Conservation (phyloP, 73 alveolate species). For the Uronychia binucleata region DNA sequence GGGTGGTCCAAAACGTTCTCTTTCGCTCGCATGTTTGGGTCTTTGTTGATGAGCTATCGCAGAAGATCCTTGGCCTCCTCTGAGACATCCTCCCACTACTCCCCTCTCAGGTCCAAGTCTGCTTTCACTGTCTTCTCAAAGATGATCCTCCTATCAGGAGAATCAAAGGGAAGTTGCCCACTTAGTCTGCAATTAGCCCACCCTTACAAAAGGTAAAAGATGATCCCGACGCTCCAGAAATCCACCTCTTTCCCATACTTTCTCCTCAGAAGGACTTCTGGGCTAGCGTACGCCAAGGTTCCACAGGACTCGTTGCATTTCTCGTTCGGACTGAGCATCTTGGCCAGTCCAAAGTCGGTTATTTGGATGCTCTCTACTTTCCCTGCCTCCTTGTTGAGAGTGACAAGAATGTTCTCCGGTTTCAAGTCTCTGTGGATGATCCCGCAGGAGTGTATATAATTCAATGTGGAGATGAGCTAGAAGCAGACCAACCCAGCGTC, state of each 20-base stretch:
- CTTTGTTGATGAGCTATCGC: not conserved
- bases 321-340: constrained; percentile 68
- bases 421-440: constrained; percentile 79
- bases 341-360: constrained; percentile 82
- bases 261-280: constrained; percentile 40
- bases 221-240: constrained; percentile 76
- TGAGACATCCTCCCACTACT: not conserved
- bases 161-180: not conserved
- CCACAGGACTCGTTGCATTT: constrained; percentile 68
- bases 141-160: not conserved
- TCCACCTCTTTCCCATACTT: constrained; percentile 72
- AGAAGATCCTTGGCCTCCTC: not conserved
- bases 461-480: constrained; percentile 60
- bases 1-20: not conserved
- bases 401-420: constrained; percentile 83
- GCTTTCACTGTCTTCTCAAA: not conserved
- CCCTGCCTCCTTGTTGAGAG: constrained; percentile 11
- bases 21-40: not conserved
- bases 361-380: constrained; percentile 24
- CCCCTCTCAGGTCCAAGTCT: not conserved
- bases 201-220: constrained; percentile 1
- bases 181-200: not conserved
- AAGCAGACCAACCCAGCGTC: constrained; percentile 66
- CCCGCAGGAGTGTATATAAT: constrained; percentile 82
- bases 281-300: constrained; percentile 27